Evolutionary conservation across 169 alveolate species (phyloP).

Genomic region (Eimeria sp.): DNA sequence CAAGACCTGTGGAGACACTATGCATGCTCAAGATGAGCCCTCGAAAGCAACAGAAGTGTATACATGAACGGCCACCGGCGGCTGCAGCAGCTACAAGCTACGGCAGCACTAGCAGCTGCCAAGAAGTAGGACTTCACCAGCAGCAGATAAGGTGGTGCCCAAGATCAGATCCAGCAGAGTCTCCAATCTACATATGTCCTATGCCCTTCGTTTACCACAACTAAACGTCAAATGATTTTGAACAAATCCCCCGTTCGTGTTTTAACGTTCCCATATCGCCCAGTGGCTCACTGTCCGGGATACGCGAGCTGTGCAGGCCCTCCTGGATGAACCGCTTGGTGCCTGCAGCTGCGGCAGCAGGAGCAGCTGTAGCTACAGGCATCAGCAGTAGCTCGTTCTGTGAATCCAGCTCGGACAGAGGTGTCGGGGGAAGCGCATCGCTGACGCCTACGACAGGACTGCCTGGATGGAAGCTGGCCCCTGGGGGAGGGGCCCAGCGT

Average conservation of each 20-base stretch:
- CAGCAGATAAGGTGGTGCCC: neutral
- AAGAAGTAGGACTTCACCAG: neutral
- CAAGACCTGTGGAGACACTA: neutral
- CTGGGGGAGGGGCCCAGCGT: neutral
- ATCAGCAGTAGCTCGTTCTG: neutral
- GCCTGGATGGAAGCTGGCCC: neutral
- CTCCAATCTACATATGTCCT: neutral
- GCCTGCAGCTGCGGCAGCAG: conserved; percentile 22
- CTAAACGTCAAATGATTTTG: neutral
- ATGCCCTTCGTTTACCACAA: neutral
- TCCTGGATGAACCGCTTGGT: neutral
- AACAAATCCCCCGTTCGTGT: neutral
- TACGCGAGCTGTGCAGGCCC: neutral
- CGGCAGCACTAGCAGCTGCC: neutral
- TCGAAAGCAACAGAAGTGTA: neutral
- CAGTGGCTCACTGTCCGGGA: conserved; percentile 33
- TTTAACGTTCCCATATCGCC: neutral
- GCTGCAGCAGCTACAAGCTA: neutral
- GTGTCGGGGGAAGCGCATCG: neutral
- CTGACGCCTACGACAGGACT: neutral
- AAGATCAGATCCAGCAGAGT: neutral
- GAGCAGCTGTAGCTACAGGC: neutral
- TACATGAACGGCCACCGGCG: neutral
- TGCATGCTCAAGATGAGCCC: neutral
- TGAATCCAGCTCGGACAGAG: neutral